Base-by-base conservation (phyloP, 1,284 basidiomycete genomes). In the Puccinia novopanici region DNA sequence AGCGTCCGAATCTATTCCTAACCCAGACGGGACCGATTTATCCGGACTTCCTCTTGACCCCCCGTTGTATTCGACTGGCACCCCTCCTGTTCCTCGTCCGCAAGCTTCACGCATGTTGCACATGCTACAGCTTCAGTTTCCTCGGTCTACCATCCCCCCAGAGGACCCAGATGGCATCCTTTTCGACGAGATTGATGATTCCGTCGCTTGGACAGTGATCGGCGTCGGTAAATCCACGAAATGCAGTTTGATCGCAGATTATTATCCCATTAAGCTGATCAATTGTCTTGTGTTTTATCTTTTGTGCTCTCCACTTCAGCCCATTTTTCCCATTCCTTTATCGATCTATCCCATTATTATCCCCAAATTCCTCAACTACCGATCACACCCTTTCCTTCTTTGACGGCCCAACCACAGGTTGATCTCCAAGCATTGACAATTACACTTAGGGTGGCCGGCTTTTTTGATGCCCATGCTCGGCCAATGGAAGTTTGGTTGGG, bases 131-230 rank as follows among this genome's bases (percentile, higher is more conserved):
- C 70, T 65, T n/a, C 79, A 80, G 50, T 40, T 61, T 67, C 79
- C 79, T 42, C 70, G 63, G 15, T 71, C 79, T 30, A 59, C 55
- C 3, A 40, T 67, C n/a, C 61, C 72, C 24, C 40, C 72, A 19
- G 83, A 83, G 72, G 91, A 93, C 82, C 90, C 91, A 22, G 88
- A 89, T 59, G 89, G 89, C 70, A 86, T 89, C 42, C 89, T 91
- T 73, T 90, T 90, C 30, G 93, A 95, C 84, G 92, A 93, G 85
- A 93, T 97, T 17, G 93, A 96, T 84, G 95, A 98, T 85, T 94
- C 93, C 87, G 89, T 95, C 81, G 94, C 93, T 84, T 98, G 95
- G 95, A 94, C 93, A 12, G 94, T 98, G 83, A 93, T 95, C 82
- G 93, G 95, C 71, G 95, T 97, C 76, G 93, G 94, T 95, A 87